phyloP scores from a whole-genome alignment of 140 eudicot genomes.

The Ambrosia hybrid region DNA sequence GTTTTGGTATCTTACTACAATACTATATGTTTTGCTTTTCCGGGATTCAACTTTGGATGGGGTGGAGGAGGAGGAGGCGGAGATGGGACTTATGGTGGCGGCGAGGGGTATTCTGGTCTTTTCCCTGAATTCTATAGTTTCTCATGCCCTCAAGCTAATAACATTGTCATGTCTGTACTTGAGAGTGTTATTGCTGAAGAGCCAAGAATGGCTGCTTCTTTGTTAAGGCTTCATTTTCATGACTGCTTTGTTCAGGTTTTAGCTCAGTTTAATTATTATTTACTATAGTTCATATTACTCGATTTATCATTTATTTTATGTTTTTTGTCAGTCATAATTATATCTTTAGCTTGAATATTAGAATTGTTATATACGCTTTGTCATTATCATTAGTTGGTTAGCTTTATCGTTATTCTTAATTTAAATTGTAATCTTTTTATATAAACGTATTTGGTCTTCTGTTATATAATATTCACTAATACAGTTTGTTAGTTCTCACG shows the following conservation, averaged over 20 bases:
- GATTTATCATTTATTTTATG: too few species aligned
- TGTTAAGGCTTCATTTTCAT: constrained; percentile 93
- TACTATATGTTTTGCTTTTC: constrained; percentile 44
- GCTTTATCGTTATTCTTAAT: too few species aligned
- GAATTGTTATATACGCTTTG: too few species aligned
- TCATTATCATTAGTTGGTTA: too few species aligned
- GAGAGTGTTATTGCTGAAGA: constrained; percentile 68
- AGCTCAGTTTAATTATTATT: too few species aligned
- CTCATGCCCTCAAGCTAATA: constrained; percentile 88
- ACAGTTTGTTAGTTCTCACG: too few species aligned
- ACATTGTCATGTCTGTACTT: constrained; percentile 83
- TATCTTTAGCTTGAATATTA: too few species aligned
- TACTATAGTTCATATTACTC: too few species aligned
- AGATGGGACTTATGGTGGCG: constrained; percentile 24
- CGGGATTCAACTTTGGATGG: constrained; percentile 54
- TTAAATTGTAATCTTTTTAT: too few species aligned
- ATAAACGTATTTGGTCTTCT: too few species aligned
- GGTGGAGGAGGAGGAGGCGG: constrained; percentile 22
- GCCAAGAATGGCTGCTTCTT: constrained; percentile 91
- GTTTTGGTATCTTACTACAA: constrained; percentile 34
- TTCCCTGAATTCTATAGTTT: constrained; percentile 57
- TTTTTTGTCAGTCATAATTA: too few species aligned
- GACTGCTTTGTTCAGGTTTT: constrained; percentile 84
- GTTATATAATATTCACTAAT: too few species aligned
- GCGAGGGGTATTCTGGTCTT: constrained; percentile 50